Evolutionary conservation across 495 filamentous ascomycete genomes (phyloP).

Genomic region (Penicillium ochrochloron): DNA sequence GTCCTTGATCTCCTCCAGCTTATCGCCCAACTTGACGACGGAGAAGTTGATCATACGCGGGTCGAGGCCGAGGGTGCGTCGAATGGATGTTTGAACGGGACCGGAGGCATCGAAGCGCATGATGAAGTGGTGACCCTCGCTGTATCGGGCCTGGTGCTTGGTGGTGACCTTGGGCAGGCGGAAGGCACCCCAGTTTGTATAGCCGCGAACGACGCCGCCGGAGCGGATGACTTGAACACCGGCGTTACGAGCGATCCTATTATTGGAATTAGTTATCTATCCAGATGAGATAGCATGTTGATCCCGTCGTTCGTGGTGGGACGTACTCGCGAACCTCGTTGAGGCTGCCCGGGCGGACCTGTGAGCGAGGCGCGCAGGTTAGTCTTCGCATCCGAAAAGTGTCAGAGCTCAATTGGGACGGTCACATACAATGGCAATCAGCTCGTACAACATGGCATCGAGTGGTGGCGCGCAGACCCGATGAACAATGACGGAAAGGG

Average conservation of each 20-base stretch:
- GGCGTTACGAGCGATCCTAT: slow-evolving; percentile 80
- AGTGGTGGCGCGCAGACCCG: slow-evolving; percentile 27
- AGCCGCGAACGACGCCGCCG: slow-evolving; percentile 88
- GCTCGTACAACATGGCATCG: slow-evolving; percentile 86
- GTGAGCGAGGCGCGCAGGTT: slow-evolving; percentile 19
- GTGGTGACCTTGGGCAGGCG: slow-evolving; percentile 74
- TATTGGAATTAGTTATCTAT: slow-evolving; percentile 23
- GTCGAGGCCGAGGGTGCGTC: slow-evolving; percentile 79
- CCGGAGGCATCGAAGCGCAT: slow-evolving; percentile 89
- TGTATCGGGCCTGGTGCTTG: slow-evolving; percentile 79
- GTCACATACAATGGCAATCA: slow-evolving; percentile 85
- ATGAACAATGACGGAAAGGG: slow-evolving; percentile 16
- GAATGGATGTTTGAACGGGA: slow-evolving; percentile 70
- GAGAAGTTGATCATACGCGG: slow-evolving; percentile 87
- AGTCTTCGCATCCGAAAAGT: slow-evolving; percentile 8
- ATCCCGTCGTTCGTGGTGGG: slow-evolving; percentile 11
- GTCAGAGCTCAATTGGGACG: neutral
- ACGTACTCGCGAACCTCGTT: slow-evolving; percentile 92
- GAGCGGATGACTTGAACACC: slow-evolving; percentile 80
- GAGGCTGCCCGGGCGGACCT: slow-evolving; percentile 90
- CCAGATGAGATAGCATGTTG: slow-evolving; percentile 4
- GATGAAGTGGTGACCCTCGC: slow-evolving; percentile 91
- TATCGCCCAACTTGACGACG: slow-evolving; percentile 84
- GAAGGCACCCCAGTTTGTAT: slow-evolving; percentile 93
- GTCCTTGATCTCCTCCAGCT: slow-evolving; percentile 69